phyloP scores from a whole-genome alignment of 495 filamentous ascomycete genomes.

The Neurospora sp. region DNA sequence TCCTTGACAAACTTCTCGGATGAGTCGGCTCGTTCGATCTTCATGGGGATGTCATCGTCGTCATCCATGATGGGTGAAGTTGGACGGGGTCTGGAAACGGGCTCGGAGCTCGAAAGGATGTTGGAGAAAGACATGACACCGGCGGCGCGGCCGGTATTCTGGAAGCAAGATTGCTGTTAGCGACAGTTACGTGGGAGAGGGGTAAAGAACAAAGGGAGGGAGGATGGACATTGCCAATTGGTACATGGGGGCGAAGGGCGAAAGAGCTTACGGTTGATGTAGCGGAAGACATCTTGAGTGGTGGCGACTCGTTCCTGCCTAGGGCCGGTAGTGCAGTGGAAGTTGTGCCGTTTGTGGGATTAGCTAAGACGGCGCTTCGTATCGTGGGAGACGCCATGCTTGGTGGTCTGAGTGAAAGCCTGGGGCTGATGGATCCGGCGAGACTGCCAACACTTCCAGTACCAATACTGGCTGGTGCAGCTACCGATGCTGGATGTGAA shows the following conservation, averaged over 20 bases:
- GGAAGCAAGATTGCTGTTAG: conserved; percentile 12
- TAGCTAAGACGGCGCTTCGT: conserved; percentile 34
- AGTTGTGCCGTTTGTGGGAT: conserved; percentile 31
- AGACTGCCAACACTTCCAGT: neutral
- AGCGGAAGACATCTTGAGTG: conserved; percentile 16
- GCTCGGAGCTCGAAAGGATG: conserved; percentile 70
- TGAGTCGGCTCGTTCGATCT: conserved; percentile 3
- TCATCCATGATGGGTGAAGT: conserved; percentile 23
- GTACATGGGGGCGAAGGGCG: conserved; percentile 4
- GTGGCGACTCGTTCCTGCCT: conserved; percentile 36
- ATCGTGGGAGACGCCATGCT: conserved; percentile 42
- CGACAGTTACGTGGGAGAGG: neutral
- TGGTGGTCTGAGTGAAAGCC: conserved; percentile 34
- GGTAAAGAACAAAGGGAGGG: neutral
- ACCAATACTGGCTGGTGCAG: neutral
- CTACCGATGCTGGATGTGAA: conserved; percentile 40
- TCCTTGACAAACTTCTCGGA: conserved; percentile 16
- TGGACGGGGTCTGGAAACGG: conserved; percentile 39
- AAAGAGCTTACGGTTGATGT: conserved; percentile 30
- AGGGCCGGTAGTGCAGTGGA: conserved; percentile 24
- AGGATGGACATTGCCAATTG: neutral
- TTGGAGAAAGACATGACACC: conserved; percentile 90
- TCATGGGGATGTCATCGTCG: conserved; percentile 14
- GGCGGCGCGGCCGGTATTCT: conserved; percentile 57
- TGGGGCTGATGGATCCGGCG: conserved; percentile 41